Percentiles rank a stretch among this genome's conserved stretches.
phyloP scores from a whole-genome alignment of 2,329 filamentous ascomycete genomes.

The Fusarium subglutinans region DNA sequence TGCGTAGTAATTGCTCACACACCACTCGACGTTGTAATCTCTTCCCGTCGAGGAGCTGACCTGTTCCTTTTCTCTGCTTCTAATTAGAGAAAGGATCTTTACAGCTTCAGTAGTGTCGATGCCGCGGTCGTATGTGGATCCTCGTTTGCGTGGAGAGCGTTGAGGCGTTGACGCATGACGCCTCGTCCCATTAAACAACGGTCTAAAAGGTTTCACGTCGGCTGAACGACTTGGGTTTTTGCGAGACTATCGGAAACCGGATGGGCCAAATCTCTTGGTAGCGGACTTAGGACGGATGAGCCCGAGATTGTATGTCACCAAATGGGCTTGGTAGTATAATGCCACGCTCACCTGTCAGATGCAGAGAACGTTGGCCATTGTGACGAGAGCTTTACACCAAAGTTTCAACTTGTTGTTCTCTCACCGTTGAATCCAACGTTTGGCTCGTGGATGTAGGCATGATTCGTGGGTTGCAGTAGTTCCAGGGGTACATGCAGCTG shows the following conservation, averaged over 20 bases:
- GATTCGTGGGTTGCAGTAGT: not conserved
- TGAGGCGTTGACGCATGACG: slow-evolving; percentile 23
- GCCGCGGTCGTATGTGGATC: not conserved
- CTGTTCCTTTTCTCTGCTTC: not conserved
- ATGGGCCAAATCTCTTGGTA: slow-evolving; percentile 10
- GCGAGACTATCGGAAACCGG: not conserved
- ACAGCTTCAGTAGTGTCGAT: not conserved
- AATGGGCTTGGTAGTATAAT: not conserved
- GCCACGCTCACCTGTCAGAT: not conserved
- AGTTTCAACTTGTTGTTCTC: not conserved
- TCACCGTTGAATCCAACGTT: not conserved
- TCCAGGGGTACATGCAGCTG: slow-evolving; percentile 4
- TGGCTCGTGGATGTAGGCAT: not conserved
- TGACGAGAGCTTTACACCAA: not conserved
- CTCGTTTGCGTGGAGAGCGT: slow-evolving; percentile 10
- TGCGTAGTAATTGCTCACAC: slow-evolving; percentile 3
- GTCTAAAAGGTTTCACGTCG: not conserved
- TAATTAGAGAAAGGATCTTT: slow-evolving; percentile 1
- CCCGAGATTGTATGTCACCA: not conserved
- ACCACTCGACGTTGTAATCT: slow-evolving; percentile 1
- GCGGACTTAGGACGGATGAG: slow-evolving; percentile 1
- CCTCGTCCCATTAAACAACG: slow-evolving; percentile 7
- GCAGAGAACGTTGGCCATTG: not conserved
- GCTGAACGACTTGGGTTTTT: not conserved
- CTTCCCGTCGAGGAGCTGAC: not conserved